Conservation (phyloP, 2,329 filamentous ascomycete genomes). For the Emergomyces orientalis region DNA sequence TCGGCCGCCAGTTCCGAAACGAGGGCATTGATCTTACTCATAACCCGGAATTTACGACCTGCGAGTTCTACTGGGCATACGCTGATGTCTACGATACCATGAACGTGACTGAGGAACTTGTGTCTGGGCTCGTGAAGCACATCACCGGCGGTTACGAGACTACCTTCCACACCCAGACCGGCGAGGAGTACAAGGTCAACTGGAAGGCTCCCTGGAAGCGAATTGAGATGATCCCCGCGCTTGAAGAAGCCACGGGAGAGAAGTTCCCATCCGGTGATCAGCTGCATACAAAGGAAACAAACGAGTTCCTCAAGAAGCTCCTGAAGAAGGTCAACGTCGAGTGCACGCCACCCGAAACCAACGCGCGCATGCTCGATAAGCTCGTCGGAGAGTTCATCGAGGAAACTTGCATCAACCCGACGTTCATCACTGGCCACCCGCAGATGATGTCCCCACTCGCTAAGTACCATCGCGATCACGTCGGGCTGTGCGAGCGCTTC, state of each 20-base stretch:
- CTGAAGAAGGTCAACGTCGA: slow-evolving; percentile 86
- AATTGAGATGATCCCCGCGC: slow-evolving; percentile 88
- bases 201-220: slow-evolving; percentile 92
- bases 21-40: slow-evolving; percentile 87
- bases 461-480: slow-evolving; percentile 77
- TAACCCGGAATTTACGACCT: slow-evolving; percentile 96
- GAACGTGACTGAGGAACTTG: slow-evolving; percentile 84
- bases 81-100: slow-evolving; percentile 87
- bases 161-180: slow-evolving; percentile 73
- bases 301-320: slow-evolving; percentile 73
- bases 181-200: slow-evolving; percentile 83
- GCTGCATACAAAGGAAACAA: slow-evolving; percentile 81
- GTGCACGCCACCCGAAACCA: slow-evolving; percentile 82
- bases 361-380: slow-evolving; percentile 93
- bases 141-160: slow-evolving; percentile 79
- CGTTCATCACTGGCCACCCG: slow-evolving; percentile 76
- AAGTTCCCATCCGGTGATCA: slow-evolving; percentile 87
- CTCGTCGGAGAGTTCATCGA: slow-evolving; percentile 92
- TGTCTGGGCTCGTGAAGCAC: slow-evolving; percentile 80
- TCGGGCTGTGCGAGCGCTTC: slow-evolving; percentile 90
- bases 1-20: slow-evolving; percentile 92
- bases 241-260: slow-evolving; percentile 82
- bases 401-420: slow-evolving; percentile 86
- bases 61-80: slow-evolving; percentile 95
- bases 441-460: slow-evolving; percentile 91